Evolutionary conservation across 495 filamentous ascomycete species (phyloP).

Genomic region (Neurospora pannonica): DNA sequence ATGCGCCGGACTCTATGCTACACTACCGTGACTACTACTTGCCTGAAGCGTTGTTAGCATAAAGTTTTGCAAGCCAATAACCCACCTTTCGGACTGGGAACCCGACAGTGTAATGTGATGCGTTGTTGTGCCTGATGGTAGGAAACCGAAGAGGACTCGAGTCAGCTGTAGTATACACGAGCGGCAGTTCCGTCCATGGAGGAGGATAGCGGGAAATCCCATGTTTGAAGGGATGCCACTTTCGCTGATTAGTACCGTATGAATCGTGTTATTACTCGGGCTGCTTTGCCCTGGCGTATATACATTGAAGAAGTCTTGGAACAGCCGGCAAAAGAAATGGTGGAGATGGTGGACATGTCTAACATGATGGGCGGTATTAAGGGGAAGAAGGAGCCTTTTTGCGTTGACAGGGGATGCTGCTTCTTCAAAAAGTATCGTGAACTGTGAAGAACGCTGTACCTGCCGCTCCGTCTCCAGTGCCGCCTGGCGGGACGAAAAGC

Average conservation of each 20-base stretch:
- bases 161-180: background rate
- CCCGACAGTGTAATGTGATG: background rate
- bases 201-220: background rate
- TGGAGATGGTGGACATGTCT: background rate
- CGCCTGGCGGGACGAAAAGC: background rate
- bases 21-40: background rate
- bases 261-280: background rate
- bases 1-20: background rate
- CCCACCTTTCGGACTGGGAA: background rate
- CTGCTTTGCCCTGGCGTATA: background rate
- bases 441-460: background rate
- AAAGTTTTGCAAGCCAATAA: background rate
- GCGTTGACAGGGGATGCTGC: background rate
- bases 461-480: background rate
- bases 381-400: background rate
- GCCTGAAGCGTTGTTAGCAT: background rate
- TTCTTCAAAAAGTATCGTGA: background rate
- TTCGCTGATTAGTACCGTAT: background rate
- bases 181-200: background rate
- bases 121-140: background rate
- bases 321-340: background rate
- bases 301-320: background rate
- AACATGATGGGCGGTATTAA: background rate
- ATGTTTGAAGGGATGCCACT: background rate
- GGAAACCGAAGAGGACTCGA: background rate